phyloP scores from a whole-genome alignment of 768 basidiomycete genomes.

The Kockovaella imperatae region DNA sequence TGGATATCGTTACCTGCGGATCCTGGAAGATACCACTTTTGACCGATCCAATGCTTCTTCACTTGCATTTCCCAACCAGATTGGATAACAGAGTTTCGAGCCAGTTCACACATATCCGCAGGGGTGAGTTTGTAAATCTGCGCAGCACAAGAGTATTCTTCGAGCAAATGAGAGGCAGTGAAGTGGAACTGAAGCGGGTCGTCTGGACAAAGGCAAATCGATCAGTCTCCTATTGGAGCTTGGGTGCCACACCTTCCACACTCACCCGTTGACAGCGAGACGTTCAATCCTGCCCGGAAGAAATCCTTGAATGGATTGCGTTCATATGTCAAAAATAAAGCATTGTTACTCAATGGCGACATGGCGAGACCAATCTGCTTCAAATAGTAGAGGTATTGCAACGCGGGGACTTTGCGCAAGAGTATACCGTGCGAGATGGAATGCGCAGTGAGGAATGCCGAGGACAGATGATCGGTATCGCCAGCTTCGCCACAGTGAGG shows the following conservation, averaged over 20 bases:
- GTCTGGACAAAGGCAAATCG: constrained; percentile 10
- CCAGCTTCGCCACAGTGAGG: constrained; percentile 98
- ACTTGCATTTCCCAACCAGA: constrained; percentile 98
- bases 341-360: constrained; percentile 97
- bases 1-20: constrained; percentile 91
- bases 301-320: constrained; percentile 94
- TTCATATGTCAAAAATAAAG: constrained; percentile 86
- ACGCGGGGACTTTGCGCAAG: constrained; percentile 89
- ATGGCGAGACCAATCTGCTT: constrained; percentile 98
- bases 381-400: constrained; percentile 87
- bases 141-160: constrained; percentile 96
- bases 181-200: constrained; percentile 76
- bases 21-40: constrained; percentile 87
- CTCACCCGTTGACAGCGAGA: constrained; percentile 91
- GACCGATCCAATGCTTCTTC: constrained; percentile 71
- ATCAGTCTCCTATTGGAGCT: constrained; percentile 36
- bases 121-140: constrained; percentile 96
- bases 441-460: constrained; percentile 91
- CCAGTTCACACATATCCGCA: constrained; percentile 74
- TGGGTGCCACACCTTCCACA: neutral
- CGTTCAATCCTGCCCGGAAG: constrained; percentile 87
- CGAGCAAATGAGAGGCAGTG: constrained; percentile 67
- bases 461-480: constrained; percentile 92
- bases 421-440: constrained; percentile 99
- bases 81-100: constrained; percentile 94